These are phyloP conservation scores for Pseudonitzschia delicatissima DNA, from an alignment of 108 stramenopile genomes.

Conservation along the genomic window DNA sequence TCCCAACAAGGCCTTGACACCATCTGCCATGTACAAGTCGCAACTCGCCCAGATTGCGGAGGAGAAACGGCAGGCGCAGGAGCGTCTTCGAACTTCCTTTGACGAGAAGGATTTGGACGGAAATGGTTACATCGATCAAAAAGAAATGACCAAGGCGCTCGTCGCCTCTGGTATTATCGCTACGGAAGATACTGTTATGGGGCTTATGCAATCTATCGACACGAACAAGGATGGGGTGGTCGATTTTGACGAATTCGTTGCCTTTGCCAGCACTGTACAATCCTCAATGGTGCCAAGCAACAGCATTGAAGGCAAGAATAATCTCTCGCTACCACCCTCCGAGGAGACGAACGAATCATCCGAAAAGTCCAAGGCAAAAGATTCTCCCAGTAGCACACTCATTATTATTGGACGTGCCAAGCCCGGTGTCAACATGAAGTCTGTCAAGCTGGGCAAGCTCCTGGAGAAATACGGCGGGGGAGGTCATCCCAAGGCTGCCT, in stretches of 20 bases:
- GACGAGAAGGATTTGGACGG: constrained; percentile 67
- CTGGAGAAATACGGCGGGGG: constrained; percentile 77
- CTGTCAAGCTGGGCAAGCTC: constrained; percentile 77
- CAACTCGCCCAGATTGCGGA: not conserved
- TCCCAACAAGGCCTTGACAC: not conserved
- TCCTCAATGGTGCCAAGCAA: constrained; percentile 15
- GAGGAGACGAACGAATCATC: not conserved
- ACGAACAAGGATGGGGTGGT: constrained; percentile 70
- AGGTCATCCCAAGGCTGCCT: constrained; percentile 87
- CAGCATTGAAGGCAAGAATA: not conserved
- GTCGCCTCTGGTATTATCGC: constrained; percentile 53
- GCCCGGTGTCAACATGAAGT: constrained; percentile 75
- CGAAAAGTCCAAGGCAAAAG: constrained; percentile 10
- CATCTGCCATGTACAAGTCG: not conserved
- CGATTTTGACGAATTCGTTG: constrained; percentile 77
- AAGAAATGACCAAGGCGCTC: constrained; percentile 62
- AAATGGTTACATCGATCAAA: constrained; percentile 64
- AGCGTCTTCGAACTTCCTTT: constrained; percentile 70
- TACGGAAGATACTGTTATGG: constrained; percentile 37
- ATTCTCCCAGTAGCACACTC: constrained; percentile 54
- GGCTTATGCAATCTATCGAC: constrained; percentile 59
- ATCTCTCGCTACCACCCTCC: constrained; percentile 15
- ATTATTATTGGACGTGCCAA: constrained; percentile 85
- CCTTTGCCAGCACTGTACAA: constrained; percentile 54
- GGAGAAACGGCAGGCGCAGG: constrained; percentile 22